A percentile compares a stretch with the other conserved stretches of the same genome.
Evolutionary conservation across 2,329 filamentous ascomycete genomes (phyloP).

Genomic region (Talaromyces sp.): DNA sequence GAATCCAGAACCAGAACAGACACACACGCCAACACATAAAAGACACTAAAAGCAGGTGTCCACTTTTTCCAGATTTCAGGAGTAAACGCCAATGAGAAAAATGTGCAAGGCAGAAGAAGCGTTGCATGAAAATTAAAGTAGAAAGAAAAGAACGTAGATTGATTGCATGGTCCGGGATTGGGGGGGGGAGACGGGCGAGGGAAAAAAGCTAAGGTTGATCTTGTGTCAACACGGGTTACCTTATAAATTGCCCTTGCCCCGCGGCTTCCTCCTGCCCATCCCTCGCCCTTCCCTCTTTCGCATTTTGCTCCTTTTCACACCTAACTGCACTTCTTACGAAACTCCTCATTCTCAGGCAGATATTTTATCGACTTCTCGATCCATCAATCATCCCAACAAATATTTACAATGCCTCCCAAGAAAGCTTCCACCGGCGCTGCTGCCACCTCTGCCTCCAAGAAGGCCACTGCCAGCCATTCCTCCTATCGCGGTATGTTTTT

Average conservation of each 20-base stretch:
- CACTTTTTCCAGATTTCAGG: background rate
- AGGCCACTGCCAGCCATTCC: slow-evolving; percentile 58
- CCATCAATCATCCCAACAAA: slow-evolving; percentile 20
- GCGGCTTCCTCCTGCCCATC: slow-evolving; percentile 32
- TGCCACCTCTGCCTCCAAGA: slow-evolving; percentile 53
- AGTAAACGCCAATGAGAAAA: slow-evolving; percentile 4
- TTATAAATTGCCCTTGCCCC: slow-evolving; percentile 45
- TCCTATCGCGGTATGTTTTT: slow-evolving; percentile 61
- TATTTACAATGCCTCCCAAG: slow-evolving; percentile 62
- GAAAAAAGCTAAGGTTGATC: slow-evolving; percentile 31
- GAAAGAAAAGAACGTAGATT: slow-evolving; percentile 8
- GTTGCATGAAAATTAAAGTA: background rate
- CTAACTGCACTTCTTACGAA: slow-evolving; percentile 19
- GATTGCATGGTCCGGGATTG: background rate
- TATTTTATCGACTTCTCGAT: slow-evolving; percentile 16
- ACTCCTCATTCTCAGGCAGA: slow-evolving; percentile 13
- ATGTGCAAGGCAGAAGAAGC: slow-evolving; percentile 6
- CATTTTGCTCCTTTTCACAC: slow-evolving; percentile 31
- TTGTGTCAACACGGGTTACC: slow-evolving; percentile 40
- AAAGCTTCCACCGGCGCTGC: slow-evolving; percentile 50
- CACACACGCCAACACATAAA: slow-evolving; percentile 2
- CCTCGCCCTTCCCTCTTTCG: slow-evolving; percentile 36
- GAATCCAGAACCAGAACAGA: slow-evolving; percentile 12
- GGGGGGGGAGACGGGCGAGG: background rate
- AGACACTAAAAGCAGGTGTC: background rate